Evolutionary conservation across 1,139 yeast species (phyloP), one percentile per base, ranked within the genome.

Genomic region (Geotrichum histeridarum): DNA sequence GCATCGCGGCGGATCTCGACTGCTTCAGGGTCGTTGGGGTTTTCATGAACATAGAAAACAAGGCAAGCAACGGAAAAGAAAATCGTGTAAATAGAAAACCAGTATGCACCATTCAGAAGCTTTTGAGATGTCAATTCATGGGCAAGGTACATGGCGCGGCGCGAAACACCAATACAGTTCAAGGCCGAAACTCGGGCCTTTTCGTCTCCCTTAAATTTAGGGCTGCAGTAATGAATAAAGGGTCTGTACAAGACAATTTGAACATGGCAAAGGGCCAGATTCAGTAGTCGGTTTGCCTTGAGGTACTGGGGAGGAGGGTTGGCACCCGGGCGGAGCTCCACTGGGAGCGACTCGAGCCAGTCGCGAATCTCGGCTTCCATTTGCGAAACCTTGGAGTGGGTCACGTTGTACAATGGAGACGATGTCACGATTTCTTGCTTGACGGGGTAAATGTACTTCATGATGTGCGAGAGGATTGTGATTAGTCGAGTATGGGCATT

Each of bases 41-140:
- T 82, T 64, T 86, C 94, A 68, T 88, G 96, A 57, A 83, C 86
- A 66, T 88, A 90, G 65, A 86, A 90, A 8, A 88, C 82, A 63
- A 90, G 75, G 63, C 95, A 87, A 0, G 96, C 95, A 54, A 90
- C 90, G 2, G 95, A 84, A 67, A 88, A 90, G 68, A 90, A 90
- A n/a, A 90, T 85, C 0, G 96, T 88, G 68, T 90, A 90, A 69
- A 86, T 85, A 14, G 94, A 84, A 67, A 89, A 90, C 96, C 96
- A 89, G 68, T 90, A 90, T 1, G 96, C 87, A 1, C 96, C 96
- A 58, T 86, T 82, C 54, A 90, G 74, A 65, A 88, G 77, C 58
- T 85, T 78, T 59, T 83, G 82, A 59, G 81, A 81, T 59, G 86
- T 82, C 87, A 90, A 82, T 61, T 86, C 93, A 66, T 86, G 84